Evolutionary conservation across 2,329 filamentous ascomycete genomes (phyloP).

Genomic region (Pestalotiopsis sp.): DNA sequence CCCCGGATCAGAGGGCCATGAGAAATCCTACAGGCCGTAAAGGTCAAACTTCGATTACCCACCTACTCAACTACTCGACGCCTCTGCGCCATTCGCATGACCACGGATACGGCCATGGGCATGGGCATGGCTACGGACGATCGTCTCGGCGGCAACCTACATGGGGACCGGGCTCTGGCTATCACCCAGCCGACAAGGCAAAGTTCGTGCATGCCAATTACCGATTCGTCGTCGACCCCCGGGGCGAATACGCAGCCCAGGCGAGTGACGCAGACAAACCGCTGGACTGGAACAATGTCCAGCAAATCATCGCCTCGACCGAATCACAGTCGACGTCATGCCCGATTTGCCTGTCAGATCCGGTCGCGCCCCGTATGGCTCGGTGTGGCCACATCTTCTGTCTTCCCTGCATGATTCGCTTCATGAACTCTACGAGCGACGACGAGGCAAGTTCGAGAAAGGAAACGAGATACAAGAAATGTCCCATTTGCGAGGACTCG

Average conservation of each 20-base stretch:
- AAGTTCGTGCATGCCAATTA: slow-evolving; percentile 96
- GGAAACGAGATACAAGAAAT: slow-evolving; percentile 85
- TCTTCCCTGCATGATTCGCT: slow-evolving; percentile 87
- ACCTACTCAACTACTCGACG: slow-evolving; percentile 88
- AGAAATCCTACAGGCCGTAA: slow-evolving; percentile 69
- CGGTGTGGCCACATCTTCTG: slow-evolving; percentile 98
- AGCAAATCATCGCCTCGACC: slow-evolving; percentile 88
- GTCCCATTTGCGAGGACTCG: slow-evolving; percentile 91
- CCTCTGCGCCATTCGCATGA: slow-evolving; percentile 72
- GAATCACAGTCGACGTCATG: slow-evolving; percentile 88
- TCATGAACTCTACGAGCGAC: slow-evolving; percentile 83
- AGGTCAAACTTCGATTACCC: slow-evolving; percentile 95
- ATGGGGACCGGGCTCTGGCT: slow-evolving; percentile 85
- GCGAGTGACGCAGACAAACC: slow-evolving; percentile 85
- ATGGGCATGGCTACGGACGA: slow-evolving; percentile 47
- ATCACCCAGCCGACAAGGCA: slow-evolving; percentile 89
- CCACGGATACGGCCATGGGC: slow-evolving; percentile 52
- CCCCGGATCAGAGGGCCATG: slow-evolving; percentile 43
- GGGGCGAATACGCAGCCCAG: slow-evolving; percentile 77
- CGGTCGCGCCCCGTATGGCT: slow-evolving; percentile 93
- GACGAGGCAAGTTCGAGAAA: slow-evolving; percentile 70
- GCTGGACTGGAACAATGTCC: slow-evolving; percentile 85
- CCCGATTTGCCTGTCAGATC: slow-evolving; percentile 91
- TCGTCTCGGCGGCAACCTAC: slow-evolving; percentile 71
- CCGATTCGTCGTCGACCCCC: slow-evolving; percentile 89